A percentile compares a stretch with the other conserved stretches of the same genome.
Conservation (phyloP, 2,329 filamentous ascomycete genomes). For the Colletotrichum cordylinicola region DNA sequence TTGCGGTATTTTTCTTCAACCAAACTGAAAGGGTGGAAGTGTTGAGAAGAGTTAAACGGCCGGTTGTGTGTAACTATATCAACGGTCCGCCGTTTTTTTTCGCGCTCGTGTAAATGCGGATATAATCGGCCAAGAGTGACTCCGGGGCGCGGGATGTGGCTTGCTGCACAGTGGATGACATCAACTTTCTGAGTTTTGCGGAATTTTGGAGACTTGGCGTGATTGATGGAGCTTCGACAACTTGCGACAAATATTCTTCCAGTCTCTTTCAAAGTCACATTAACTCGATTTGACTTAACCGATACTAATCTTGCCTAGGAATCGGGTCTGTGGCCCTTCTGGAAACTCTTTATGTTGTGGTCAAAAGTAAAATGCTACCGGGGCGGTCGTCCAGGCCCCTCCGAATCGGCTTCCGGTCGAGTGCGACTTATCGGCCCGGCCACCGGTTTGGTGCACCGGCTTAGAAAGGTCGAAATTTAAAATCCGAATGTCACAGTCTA, state of each 20-base stretch:
- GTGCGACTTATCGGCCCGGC: not conserved
- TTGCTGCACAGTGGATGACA: not conserved
- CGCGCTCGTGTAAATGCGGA: not conserved
- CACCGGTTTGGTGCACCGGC: not conserved
- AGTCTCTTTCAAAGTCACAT: not conserved
- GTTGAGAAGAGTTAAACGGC: not conserved
- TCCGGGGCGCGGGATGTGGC: not conserved
- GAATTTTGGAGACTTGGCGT: not conserved
- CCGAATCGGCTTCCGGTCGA: not conserved
- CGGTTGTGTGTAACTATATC: not conserved
- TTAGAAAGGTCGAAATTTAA: not conserved
- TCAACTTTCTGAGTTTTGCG: not conserved
- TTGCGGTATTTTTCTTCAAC: not conserved
- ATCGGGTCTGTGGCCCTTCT: not conserved
- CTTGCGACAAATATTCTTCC: not conserved
- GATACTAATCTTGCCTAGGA: not conserved
- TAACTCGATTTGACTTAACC: not conserved
- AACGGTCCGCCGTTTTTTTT: not conserved
- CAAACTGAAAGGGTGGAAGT: not conserved
- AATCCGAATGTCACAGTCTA: not conserved
- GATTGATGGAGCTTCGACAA: not conserved
- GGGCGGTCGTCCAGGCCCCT: not conserved
- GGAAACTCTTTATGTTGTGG: not conserved
- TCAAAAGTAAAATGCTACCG: not conserved
- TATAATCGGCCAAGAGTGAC: conserved; percentile 11